phyloP scores from a whole-genome alignment of 768 basidiomycete genomes.

The Amanita fuliginea region DNA sequence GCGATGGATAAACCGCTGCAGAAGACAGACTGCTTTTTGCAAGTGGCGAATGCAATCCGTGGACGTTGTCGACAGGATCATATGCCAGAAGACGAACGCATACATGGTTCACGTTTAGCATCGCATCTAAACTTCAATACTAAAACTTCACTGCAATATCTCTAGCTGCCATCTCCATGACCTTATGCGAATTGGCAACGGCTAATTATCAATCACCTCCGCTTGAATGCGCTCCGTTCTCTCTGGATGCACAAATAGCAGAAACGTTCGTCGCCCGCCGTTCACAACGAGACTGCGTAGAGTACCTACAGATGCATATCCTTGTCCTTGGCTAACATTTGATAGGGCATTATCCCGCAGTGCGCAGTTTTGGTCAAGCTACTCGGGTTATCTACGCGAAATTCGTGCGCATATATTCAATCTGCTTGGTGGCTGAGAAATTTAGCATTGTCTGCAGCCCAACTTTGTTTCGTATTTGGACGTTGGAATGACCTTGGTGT shows the following conservation, averaged over 20 bases:
- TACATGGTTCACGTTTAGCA: constrained; percentile 32
- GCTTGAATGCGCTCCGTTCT: constrained; percentile 46
- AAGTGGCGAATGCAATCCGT: constrained; percentile 35
- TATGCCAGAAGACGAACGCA: constrained; percentile 46
- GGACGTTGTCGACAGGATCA: constrained; percentile 44
- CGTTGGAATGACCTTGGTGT: constrained; percentile 68
- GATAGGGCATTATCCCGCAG: constrained; percentile 62
- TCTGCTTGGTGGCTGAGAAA: constrained; percentile 5
- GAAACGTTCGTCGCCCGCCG: constrained; percentile 42
- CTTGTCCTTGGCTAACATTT: not conserved
- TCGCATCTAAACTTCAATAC: not conserved
- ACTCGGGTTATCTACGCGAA: constrained; percentile 75
- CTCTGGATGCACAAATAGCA: constrained; percentile 17
- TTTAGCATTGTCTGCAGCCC: constrained; percentile 31
- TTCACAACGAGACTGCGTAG: constrained; percentile 17
- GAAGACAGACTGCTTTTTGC: constrained; percentile 55
- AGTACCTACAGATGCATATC: constrained; percentile 13
- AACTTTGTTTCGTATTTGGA: constrained; percentile 66
- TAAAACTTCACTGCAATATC: not conserved
- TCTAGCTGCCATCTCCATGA: constrained; percentile 66
- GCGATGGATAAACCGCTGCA: not conserved
- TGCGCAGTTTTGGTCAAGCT: constrained; percentile 78
- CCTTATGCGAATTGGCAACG: constrained; percentile 69
- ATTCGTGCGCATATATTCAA: constrained; percentile 39
- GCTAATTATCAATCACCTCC: constrained; percentile 58